Conservation (phyloP, 163 green algal species). For the Trebouxiophyceae sp. region DNA sequence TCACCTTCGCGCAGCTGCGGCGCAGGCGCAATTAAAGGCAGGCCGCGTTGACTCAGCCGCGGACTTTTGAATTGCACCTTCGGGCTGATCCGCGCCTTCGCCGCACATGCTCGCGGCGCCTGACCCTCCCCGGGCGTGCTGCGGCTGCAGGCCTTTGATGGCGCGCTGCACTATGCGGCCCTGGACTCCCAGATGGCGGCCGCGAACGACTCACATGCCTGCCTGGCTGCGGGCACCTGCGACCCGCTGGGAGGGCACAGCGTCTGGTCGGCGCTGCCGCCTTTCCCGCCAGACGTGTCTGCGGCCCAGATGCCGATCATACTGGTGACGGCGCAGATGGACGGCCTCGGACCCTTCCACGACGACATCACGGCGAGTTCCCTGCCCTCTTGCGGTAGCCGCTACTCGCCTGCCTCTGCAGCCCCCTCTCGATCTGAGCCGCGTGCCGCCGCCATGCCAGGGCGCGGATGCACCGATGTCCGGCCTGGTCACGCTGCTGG, state of each 20-base stretch:
- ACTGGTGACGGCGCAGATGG: slow-evolving; percentile 49
- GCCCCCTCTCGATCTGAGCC: background rate
- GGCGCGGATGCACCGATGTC: slow-evolving; percentile 53
- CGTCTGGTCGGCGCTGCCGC: slow-evolving; percentile 56
- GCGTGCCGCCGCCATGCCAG: slow-evolving; percentile 14
- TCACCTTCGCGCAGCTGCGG: too few relatives aligned
- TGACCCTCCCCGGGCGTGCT: too few relatives aligned
- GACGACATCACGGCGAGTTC: slow-evolving; percentile 33
- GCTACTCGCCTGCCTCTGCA: background rate
- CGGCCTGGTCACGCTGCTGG: slow-evolving; percentile 61
- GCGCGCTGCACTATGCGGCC: slow-evolving; percentile 11
- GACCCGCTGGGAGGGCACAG: slow-evolving; percentile 66
- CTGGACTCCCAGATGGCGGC: slow-evolving; percentile 29
- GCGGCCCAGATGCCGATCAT: slow-evolving; percentile 23
- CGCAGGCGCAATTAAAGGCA: too few relatives aligned
- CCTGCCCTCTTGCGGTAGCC: background rate
- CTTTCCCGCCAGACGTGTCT: background rate
- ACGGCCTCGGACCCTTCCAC: slow-evolving; percentile 60
- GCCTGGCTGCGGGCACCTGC: slow-evolving; percentile 33
- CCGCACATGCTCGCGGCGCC: too few relatives aligned
- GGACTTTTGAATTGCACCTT: too few relatives aligned
- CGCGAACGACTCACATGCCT: slow-evolving; percentile 21
- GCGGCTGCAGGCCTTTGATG: slow-evolving; percentile 8
- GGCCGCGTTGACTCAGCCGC: too few relatives aligned
- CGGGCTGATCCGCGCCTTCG: too few relatives aligned